Conservation (phyloP, 331 rosid genomes). For the Malus hybrid region DNA sequence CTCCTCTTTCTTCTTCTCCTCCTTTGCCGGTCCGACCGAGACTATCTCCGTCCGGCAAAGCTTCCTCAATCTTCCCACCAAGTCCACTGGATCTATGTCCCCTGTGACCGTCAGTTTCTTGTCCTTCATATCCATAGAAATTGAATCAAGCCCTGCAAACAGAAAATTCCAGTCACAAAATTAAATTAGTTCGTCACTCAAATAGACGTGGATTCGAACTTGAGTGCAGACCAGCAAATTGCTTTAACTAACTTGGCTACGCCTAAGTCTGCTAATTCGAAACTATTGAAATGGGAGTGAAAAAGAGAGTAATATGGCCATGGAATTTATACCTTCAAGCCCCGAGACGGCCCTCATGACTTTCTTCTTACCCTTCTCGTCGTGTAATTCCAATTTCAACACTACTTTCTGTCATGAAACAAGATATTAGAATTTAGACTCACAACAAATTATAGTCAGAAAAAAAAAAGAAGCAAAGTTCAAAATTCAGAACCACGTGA, state of each 20-base stretch:
- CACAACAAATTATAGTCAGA: background rate
- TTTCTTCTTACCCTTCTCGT: slow-evolving; percentile 42
- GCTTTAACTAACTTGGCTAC: too few species aligned
- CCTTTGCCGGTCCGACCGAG: slow-evolving; percentile 56
- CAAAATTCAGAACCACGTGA: background rate
- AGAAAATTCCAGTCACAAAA: background rate
- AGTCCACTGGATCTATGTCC: slow-evolving; percentile 43
- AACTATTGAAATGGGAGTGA: background rate
- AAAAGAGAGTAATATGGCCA: background rate
- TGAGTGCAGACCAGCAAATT: too few species aligned
- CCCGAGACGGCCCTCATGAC: slow-evolving; percentile 55
- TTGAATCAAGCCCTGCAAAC: slow-evolving; percentile 63
- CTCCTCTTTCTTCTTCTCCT: slow-evolving; percentile 45
- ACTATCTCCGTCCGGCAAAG: slow-evolving; percentile 34
- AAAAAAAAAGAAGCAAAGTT: background rate
- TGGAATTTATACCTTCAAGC: slow-evolving; percentile 37
- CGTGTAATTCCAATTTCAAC: slow-evolving; percentile 33
- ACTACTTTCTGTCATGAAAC: slow-evolving; percentile 46
- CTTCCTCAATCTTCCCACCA: slow-evolving; percentile 57
- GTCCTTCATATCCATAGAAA: slow-evolving; percentile 61
- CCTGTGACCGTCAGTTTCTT: slow-evolving; percentile 58
- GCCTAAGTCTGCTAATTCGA: too few species aligned
- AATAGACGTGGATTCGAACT: too few species aligned
- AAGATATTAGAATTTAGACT: background rate
- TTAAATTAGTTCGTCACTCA: background rate